Percentiles rank a stretch among this genome's conserved stretches.
These are phyloP conservation scores for Vigna unguiculata DNA, from an alignment of 306 rosid species.

Conservation along the genomic window DNA sequence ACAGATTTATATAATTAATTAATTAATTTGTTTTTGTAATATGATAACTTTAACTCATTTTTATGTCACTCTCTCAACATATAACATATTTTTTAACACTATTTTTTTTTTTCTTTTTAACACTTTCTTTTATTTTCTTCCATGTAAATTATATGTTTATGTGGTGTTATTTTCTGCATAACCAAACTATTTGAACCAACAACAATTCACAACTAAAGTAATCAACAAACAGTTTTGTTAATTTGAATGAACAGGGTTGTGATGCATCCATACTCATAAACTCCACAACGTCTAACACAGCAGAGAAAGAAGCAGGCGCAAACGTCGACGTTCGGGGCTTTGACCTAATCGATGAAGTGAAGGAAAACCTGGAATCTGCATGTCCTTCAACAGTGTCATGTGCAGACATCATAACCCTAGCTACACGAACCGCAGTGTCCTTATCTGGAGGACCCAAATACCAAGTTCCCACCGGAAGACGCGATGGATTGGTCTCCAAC, in stretches of 20 bases:
- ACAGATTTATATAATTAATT: too few relatives aligned
- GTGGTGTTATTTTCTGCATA: too few relatives aligned
- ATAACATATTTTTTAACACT: too few relatives aligned
- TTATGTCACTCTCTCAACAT: too few relatives aligned
- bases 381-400: conserved; percentile 70
- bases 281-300: conserved; percentile 24
- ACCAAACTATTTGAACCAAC: background rate
- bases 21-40: too few relatives aligned
- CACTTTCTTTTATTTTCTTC: too few relatives aligned
- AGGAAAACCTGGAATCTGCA: conserved; percentile 49
- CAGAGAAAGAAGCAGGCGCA: conserved; percentile 47
- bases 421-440: conserved; percentile 60
- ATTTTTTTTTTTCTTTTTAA: too few relatives aligned
- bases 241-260: conserved; percentile 47
- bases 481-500: conserved; percentile 52
- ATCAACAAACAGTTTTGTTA: background rate
- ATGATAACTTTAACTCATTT: too few relatives aligned
- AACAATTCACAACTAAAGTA: background rate
- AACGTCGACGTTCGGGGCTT: conserved; percentile 51
- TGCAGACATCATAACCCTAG: conserved; percentile 66
- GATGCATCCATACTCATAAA: conserved; percentile 69
- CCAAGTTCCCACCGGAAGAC: conserved; percentile 55
- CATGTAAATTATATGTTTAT: too few relatives aligned
- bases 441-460: conserved; percentile 64
- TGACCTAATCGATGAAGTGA: conserved; percentile 58